Evolutionary conservation across 495 filamentous ascomycete genomes (phyloP).

Genomic region (Copromyces sp.): DNA sequence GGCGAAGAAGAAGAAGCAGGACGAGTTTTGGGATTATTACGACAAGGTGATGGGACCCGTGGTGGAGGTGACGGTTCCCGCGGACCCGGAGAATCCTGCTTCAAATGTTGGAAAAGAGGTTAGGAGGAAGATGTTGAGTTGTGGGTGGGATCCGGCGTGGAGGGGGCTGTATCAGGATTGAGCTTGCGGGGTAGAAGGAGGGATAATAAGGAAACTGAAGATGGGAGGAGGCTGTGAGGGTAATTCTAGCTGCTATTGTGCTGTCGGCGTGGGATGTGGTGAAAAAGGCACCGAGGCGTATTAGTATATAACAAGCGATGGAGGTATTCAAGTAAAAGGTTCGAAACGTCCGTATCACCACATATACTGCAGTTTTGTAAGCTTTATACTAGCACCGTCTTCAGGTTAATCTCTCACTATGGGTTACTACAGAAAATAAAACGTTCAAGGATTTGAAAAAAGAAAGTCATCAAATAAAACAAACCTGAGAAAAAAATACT

Average conservation of each 20-base stretch:
- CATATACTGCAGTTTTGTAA: not conserved
- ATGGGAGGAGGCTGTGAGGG: not conserved
- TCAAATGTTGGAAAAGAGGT: not conserved
- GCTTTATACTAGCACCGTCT: not conserved
- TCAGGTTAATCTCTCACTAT: not conserved
- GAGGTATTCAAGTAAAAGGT: not conserved
- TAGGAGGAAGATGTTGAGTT: not conserved
- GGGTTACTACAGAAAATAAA: not conserved
- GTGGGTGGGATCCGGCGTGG: not conserved
- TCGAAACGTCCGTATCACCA: not conserved
- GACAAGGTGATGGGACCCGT: not conserved
- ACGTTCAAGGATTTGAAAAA: not conserved
- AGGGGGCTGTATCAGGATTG: not conserved
- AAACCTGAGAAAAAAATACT: no score
- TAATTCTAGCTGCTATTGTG: not conserved
- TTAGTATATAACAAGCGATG: not conserved
- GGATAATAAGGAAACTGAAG: not conserved
- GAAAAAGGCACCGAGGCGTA: not conserved
- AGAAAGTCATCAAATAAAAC: not conserved
- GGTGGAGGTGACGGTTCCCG: not conserved
- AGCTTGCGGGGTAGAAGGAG: not conserved
- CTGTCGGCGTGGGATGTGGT: not conserved
- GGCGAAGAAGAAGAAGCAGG: conserved; percentile 10
- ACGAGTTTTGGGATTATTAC: conserved; percentile 15
- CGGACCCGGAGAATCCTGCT: not conserved